A percentile compares a stretch with the other conserved stretches of the same genome.
Conservation (phyloP, 1,284 basidiomycete genomes). For the Cystobasidium slooffiae region DNA sequence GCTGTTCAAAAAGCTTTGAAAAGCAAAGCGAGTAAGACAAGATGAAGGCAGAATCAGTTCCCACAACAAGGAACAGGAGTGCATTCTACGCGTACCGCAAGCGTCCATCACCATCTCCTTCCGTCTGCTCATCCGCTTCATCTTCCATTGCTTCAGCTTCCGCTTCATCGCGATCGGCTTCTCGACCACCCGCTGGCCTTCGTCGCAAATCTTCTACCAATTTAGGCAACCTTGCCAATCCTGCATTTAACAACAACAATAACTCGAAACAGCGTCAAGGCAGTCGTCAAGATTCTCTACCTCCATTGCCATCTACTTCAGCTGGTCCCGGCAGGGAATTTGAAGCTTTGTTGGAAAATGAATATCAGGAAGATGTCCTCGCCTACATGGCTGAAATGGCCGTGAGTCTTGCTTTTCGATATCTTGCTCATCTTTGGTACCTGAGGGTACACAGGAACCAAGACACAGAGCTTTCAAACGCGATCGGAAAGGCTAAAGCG, state of each 20-base stretch:
- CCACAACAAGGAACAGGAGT: constrained; percentile 32
- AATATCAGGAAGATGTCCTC: constrained; percentile 91
- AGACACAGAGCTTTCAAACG: background rate
- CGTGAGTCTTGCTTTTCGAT: constrained; percentile 65
- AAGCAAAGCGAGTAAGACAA: background rate
- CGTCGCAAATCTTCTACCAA: constrained; percentile 28
- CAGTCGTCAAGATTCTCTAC: constrained; percentile 12
- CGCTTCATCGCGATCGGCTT: constrained; percentile 39
- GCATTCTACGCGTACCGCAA: constrained; percentile 43
- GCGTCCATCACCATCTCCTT: constrained; percentile 34
- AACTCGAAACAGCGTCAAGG: constrained; percentile 7
- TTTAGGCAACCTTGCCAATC: background rate
- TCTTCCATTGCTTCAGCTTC: constrained; percentile 39
- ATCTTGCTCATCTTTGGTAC: background rate
- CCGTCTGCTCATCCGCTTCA: constrained; percentile 39
- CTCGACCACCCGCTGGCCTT: constrained; percentile 19
- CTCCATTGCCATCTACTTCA: constrained; percentile 8
- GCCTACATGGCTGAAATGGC: constrained; percentile 97
- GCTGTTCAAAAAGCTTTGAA: background rate
- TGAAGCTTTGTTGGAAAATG: constrained; percentile 71
- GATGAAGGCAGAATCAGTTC: constrained; percentile 42
- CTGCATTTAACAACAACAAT: background rate
- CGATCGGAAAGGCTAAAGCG: background rate
- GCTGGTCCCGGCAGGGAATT: constrained; percentile 54
- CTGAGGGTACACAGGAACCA: background rate